Evolutionary conservation across 192 early-diverging fungal genomes (phyloP), one percentile per base, ranked within the genome.

Genomic region (Mortierella antarctica): DNA sequence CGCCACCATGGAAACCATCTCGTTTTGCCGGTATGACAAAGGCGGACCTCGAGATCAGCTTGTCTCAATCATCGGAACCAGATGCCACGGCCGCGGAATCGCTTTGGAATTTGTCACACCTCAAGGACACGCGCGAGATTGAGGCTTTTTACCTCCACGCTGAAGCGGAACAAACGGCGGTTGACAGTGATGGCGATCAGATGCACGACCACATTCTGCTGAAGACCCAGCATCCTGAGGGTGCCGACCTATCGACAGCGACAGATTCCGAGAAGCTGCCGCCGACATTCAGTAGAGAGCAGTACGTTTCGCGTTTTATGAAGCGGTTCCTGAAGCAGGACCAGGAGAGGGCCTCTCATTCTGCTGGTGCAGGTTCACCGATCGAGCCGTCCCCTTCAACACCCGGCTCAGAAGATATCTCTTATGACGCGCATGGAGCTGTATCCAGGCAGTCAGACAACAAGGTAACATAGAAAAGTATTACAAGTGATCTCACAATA

Each of bases 1-100:
- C 77, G 0, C 77, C 77, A 6, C 77, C 77, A 11, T 80, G 77
- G 77, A 42, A 65, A 52, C 77, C 77, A 31, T 80, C 77, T 4
- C 69, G 77, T 15, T 80, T 80, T 58, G 2, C 77, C 2, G 56
- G 42, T 20, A 5, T 31, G 2, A 21, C 57, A 8, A 57, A 59
- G 31, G 45, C 13, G 12, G 58, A 69, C 31, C 52, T 67, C 14
- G 57, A 70, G 12, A 17, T 48, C 0, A 50, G 48, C n/a, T 39
- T 67, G 9, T 79, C 76, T 0, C 76, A 71, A 44, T 20, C 70
- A 1, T 72, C 77, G 2, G 60, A 68, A 15, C 39, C 54, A 20
- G 61, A 51, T 48, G 23, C 58, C 4, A 20, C 41, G 7, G 18
- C 74, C 4, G 23, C 47, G 40, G 42, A 53, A 15, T 80, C 76